A percentile compares a stretch with the other conserved stretches of the same genome.
These are phyloP conservation scores for Colletotrichum melonis DNA, from an alignment of 2,329 filamentous ascomycete species.

Conservation along the genomic window DNA sequence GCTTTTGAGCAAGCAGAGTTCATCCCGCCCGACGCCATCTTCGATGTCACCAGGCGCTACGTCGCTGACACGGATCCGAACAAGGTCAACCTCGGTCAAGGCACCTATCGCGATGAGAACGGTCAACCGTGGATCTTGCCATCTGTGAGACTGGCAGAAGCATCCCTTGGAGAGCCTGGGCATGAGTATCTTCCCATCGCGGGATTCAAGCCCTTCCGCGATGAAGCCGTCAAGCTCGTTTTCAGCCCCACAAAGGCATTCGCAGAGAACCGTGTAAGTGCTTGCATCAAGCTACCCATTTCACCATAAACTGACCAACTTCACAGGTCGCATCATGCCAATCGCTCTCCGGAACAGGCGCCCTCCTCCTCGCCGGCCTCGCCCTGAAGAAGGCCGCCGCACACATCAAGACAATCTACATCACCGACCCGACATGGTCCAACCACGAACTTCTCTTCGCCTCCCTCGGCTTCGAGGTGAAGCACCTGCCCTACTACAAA, in stretches of 20 bases:
- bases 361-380: conserved; percentile 49
- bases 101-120: conserved; percentile 51
- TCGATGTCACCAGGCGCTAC: conserved; percentile 48
- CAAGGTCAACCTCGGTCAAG: conserved; percentile 53
- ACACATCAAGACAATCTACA: conserved; percentile 45
- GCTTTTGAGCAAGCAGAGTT: conserved; percentile 40
- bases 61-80: conserved; percentile 43
- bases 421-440: conserved; percentile 54
- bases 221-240: conserved; percentile 45
- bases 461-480: conserved; percentile 46
- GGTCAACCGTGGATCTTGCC: conserved; percentile 53
- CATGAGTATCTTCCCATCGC: conserved; percentile 53
- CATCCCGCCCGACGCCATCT: conserved; percentile 46
- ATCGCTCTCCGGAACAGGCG: conserved; percentile 54
- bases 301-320: not conserved
- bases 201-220: conserved; percentile 46
- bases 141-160: conserved; percentile 44
- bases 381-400: conserved; percentile 42
- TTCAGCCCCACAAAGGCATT: conserved; percentile 42
- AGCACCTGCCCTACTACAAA: conserved; percentile 50
- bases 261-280: conserved; percentile 44
- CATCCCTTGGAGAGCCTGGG: conserved; percentile 36
- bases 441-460: conserved; percentile 52
- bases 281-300: conserved; percentile 59
- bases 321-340: conserved; percentile 49